These are phyloP conservation scores for Aspergillus sp. DNA, from an alignment of 2,329 filamentous ascomycete genomes.

Conservation along the genomic window DNA sequence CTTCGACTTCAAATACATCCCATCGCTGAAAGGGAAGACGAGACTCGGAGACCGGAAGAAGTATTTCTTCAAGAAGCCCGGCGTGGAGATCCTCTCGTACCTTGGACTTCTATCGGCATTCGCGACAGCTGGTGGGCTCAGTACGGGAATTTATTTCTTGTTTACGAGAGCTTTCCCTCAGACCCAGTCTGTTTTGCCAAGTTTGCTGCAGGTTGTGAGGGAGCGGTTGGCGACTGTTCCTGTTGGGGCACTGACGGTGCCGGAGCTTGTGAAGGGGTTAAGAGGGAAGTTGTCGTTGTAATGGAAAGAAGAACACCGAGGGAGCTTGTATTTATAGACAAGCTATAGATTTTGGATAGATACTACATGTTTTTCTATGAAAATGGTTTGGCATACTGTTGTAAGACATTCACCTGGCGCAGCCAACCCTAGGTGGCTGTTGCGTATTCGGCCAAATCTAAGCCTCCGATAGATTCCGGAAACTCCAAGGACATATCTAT, in stretches of 20 bases:
- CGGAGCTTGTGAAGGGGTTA: background rate
- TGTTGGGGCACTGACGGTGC: background rate
- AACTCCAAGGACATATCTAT: no score
- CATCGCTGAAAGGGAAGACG: slow-evolving; percentile 22
- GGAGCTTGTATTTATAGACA: no score
- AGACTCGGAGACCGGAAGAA: slow-evolving; percentile 20
- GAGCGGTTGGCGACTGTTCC: background rate
- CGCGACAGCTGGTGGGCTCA: background rate
- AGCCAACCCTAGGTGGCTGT: no score
- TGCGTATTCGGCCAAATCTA: no score
- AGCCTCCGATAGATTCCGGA: no score
- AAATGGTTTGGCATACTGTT: no score
- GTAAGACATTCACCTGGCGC: no score
- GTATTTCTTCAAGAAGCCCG: slow-evolving; percentile 21
- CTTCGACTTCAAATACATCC: slow-evolving; percentile 69
- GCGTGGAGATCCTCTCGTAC: slow-evolving; percentile 23
- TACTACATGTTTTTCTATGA: no score
- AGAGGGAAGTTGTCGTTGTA: background rate
- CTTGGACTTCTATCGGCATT: slow-evolving; percentile 23
- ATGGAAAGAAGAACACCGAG: no score
- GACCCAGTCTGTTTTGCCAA: background rate
- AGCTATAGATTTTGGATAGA: no score
- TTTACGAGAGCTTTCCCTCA: background rate
- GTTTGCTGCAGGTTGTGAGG: background rate
- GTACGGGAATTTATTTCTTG: background rate